A percentile compares a stretch with the other conserved stretches of the same genome.
These are phyloP conservation scores for Mucor velutinosus DNA, from an alignment of 371 early-diverging fungal genomes.

Conservation along the genomic window DNA sequence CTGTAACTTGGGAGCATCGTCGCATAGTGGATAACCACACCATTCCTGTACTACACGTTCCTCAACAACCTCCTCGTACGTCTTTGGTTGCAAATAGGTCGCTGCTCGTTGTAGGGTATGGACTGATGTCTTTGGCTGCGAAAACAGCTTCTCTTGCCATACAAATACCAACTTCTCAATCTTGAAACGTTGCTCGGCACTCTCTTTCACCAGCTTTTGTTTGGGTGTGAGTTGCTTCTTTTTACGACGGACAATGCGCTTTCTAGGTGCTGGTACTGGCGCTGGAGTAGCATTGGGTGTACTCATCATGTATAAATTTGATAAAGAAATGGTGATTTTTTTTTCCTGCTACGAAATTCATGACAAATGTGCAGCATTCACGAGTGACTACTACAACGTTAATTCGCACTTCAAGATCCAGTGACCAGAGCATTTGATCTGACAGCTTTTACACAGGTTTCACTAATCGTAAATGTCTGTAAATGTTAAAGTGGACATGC, in stretches of 20 bases:
- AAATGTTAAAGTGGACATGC: too few relatives aligned
- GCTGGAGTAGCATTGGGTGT: background rate
- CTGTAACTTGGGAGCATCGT: conserved; percentile 19
- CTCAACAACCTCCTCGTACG: conserved; percentile 65
- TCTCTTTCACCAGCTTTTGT: conserved; percentile 51
- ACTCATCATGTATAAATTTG: background rate
- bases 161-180: conserved; percentile 55
- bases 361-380: background rate
- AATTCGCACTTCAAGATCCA: too few relatives aligned
- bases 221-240: conserved; percentile 39
- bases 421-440: too few relatives aligned
- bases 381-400: background rate
- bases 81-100: conserved; percentile 43
- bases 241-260: conserved; percentile 4
- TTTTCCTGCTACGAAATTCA: background rate
- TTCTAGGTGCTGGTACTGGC: conserved; percentile 3
- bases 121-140: conserved; percentile 21
- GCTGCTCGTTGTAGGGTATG: conserved; percentile 37
- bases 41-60: conserved; percentile 65
- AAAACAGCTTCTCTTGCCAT: conserved; percentile 63
- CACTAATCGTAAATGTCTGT: too few relatives aligned
- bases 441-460: too few relatives aligned
- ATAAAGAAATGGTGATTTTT: background rate
- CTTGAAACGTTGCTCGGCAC: conserved; percentile 49
- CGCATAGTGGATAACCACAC: conserved; percentile 77